Evolutionary conservation across 2,329 filamentous ascomycete species (phyloP).

Genomic region (Colletotrichum sp.): DNA sequence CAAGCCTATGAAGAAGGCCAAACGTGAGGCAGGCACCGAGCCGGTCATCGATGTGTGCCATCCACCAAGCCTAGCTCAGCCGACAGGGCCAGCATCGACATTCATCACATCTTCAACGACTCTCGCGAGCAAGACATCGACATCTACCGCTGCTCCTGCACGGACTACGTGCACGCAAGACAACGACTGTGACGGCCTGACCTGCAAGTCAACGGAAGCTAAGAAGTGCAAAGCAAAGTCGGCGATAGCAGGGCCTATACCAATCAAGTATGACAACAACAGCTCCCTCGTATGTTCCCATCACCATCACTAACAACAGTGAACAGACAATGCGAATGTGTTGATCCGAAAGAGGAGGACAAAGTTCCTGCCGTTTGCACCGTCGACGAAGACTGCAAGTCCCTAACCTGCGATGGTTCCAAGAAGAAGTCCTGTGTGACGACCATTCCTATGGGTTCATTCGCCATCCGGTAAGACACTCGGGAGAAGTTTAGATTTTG

Average conservation of each 20-base stretch:
- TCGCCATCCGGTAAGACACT: neutral
- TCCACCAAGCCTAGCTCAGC: neutral
- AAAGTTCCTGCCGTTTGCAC: neutral
- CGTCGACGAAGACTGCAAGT: neutral
- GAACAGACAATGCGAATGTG: neutral
- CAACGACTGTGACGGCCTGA: neutral
- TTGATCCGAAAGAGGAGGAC: neutral
- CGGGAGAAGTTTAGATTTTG: accelerated
- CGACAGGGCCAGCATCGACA: neutral
- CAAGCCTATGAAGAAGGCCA: neutral
- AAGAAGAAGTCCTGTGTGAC: neutral
- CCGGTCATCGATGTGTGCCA: neutral
- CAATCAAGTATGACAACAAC: neutral
- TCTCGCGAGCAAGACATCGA: neutral
- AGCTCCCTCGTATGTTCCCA: accelerated
- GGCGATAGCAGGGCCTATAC: neutral
- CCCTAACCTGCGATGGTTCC: accelerated
- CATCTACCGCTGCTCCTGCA: neutral
- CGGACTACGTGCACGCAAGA: neutral
- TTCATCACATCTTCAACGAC: neutral
- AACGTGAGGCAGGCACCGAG: neutral
- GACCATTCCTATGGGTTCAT: neutral
- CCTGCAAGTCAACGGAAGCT: neutral
- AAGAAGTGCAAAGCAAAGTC: neutral
- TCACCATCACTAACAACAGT: neutral